These are phyloP conservation scores for Raphanus hybrid DNA, from an alignment of 441 rosid genomes.

Conservation along the genomic window DNA sequence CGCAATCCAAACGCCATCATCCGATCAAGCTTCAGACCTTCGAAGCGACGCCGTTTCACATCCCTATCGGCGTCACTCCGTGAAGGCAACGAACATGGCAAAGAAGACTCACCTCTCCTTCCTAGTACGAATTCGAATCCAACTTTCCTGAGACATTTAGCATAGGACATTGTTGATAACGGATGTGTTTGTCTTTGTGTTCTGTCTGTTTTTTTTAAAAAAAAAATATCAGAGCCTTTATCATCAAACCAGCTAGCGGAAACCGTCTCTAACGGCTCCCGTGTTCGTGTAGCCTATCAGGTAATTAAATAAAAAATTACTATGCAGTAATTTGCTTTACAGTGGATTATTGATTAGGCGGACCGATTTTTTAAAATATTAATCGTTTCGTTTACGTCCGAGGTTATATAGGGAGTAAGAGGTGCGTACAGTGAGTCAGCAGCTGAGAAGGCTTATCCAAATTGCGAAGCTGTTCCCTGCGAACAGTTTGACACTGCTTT, in stretches of 20 bases:
- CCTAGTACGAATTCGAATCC: slow-evolving; percentile 56
- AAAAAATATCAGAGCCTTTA: slow-evolving; percentile 62
- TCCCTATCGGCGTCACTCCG: slow-evolving; percentile 32
- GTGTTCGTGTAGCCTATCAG: slow-evolving; percentile 96
- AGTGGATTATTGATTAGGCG: not conserved
- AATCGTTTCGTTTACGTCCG: not conserved
- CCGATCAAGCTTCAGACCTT: slow-evolving; percentile 12
- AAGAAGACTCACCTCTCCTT: slow-evolving; percentile 51
- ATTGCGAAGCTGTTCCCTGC: slow-evolving; percentile 92
- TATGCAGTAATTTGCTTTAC: not conserved
- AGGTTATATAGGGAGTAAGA: slow-evolving; percentile 62
- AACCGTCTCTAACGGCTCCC: slow-evolving; percentile 61
- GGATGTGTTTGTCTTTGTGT: not conserved
- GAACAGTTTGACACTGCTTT: slow-evolving; percentile 95
- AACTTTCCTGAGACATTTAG: not conserved
- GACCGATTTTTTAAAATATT: not conserved
- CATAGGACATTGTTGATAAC: not conserved
- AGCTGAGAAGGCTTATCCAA: slow-evolving; percentile 94
- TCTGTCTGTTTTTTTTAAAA: not conserved
- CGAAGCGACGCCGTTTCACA: slow-evolving; percentile 32
- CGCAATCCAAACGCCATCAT: slow-evolving; percentile 5
- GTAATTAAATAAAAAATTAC: slow-evolving; percentile 35
- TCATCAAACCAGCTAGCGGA: slow-evolving; percentile 58
- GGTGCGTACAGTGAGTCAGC: slow-evolving; percentile 96
- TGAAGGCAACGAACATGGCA: slow-evolving; percentile 33